Evolutionary conservation across 257 asterid genomes (phyloP).

Genomic region (Fraxinus quadrangulata): DNA sequence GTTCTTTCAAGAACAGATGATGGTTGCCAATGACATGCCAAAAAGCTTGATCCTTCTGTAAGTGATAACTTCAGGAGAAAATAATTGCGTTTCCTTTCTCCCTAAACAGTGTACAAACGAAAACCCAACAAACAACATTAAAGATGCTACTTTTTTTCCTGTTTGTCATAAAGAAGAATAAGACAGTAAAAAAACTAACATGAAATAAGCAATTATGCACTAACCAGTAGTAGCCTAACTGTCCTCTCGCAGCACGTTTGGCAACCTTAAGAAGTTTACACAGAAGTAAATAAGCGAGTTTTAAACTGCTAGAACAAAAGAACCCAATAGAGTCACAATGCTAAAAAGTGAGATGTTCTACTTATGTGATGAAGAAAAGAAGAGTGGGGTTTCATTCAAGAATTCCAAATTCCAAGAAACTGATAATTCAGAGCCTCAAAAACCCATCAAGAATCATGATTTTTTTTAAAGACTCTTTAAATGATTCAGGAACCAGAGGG

Average conservation of each 20-base stretch:
- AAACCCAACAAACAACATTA: constrained; percentile 35
- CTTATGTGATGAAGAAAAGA: constrained; percentile 48
- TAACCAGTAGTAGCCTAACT: neutral
- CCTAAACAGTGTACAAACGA: constrained; percentile 55
- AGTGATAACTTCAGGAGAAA: constrained; percentile 42
- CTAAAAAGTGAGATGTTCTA: constrained; percentile 46
- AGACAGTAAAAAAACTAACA: constrained; percentile 23
- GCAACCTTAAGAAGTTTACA: neutral
- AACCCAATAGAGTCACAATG: constrained; percentile 51
- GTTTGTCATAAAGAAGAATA: constrained; percentile 33
- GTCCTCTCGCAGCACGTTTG: neutral
- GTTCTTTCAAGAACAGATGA: constrained; percentile 28
- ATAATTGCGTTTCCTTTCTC: constrained; percentile 57
- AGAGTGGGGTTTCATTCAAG: constrained; percentile 44
- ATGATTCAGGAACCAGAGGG: constrained; percentile 39
- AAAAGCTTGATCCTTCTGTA: constrained; percentile 20
- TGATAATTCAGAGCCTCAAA: constrained; percentile 51
- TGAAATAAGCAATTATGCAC: constrained; percentile 31
- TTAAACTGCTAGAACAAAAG: neutral
- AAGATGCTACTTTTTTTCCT: constrained; percentile 21
- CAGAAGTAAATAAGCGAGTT: neutral
- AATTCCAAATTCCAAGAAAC: constrained; percentile 65
- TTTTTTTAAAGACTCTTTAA: constrained; percentile 35
- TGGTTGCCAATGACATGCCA: constrained; percentile 25
- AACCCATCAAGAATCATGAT: constrained; percentile 55